Percentiles rank a stretch among this genome's conserved stretches.
phyloP scores from a whole-genome alignment of 1,284 basidiomycete species.

The Malassezia nana region DNA sequence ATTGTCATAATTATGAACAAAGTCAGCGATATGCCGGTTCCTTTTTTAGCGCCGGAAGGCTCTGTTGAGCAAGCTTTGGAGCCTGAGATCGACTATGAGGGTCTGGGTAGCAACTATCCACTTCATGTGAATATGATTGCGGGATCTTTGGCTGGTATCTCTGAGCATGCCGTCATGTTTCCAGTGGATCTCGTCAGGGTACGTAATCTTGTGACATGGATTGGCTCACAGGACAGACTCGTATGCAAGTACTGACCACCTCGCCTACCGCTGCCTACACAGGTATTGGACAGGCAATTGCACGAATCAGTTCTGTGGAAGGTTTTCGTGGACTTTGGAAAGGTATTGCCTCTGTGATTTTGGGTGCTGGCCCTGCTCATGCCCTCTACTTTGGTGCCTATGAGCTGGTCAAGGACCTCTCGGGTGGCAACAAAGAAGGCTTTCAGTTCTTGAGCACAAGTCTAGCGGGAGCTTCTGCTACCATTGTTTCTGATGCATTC shows the following conservation, averaged over 20 bases:
- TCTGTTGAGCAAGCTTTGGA: constrained; percentile 2
- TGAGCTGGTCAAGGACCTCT: constrained; percentile 85
- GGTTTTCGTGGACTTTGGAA: constrained; percentile 85
- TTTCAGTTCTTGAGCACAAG: constrained; percentile 77
- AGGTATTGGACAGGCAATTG: constrained; percentile 76
- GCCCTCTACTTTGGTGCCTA: constrained; percentile 96
- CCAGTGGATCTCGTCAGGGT: constrained; percentile 97
- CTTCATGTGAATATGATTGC: constrained; percentile 81
- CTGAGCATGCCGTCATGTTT: constrained; percentile 98
- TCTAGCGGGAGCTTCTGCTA: constrained; percentile 84
- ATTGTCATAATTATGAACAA: not conserved
- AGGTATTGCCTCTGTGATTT: constrained; percentile 89
- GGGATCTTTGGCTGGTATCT: constrained; percentile 92
- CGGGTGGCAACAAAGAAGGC: constrained; percentile 71
- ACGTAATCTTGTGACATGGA: constrained; percentile 3
- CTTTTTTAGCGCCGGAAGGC: constrained; percentile 2
- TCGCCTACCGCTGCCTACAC: constrained; percentile 74
- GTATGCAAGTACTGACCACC: constrained; percentile 87
- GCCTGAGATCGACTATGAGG: constrained; percentile 44
- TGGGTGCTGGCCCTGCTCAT: constrained; percentile 95
- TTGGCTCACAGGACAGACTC: constrained; percentile 60
- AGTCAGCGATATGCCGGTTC: not conserved
- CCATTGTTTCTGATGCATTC: constrained; percentile 86
- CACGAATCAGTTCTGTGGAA: constrained; percentile 82
- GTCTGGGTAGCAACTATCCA: constrained; percentile 37